These are phyloP conservation scores for Cyberlindnera xishuangbannaensis DNA, from an alignment of 805 yeast genomes.

Conservation along the genomic window DNA sequence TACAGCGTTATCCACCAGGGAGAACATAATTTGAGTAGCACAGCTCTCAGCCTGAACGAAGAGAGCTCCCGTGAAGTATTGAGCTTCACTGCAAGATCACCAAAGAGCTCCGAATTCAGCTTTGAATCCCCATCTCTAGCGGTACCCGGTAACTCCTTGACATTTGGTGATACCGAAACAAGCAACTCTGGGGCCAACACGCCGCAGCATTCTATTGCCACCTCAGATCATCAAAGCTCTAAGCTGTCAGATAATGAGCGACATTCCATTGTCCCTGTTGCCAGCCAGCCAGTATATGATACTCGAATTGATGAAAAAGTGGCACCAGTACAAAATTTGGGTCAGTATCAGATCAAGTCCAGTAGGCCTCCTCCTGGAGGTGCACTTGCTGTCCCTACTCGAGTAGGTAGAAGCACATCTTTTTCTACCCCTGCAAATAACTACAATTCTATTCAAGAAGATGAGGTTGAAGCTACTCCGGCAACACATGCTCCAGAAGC, in stretches of 20 bases:
- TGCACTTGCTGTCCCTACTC: slow-evolving; percentile 27
- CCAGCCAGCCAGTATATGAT: slow-evolving; percentile 26
- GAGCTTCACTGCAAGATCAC: slow-evolving; percentile 31
- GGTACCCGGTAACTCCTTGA: slow-evolving; percentile 1
- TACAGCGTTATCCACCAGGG: slow-evolving; percentile 17
- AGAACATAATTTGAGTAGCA: background rate
- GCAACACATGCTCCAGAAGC: slow-evolving; percentile 38
- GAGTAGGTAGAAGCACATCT: slow-evolving; percentile 34
- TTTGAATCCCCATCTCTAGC: slow-evolving; percentile 13
- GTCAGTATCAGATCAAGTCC: slow-evolving; percentile 10
- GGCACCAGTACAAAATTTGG: slow-evolving; percentile 25
- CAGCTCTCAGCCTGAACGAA: slow-evolving; percentile 11
- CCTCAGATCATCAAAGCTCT: slow-evolving; percentile 5
- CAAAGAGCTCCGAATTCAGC: slow-evolving; percentile 26
- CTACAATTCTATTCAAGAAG: slow-evolving; percentile 17
- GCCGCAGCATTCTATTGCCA: slow-evolving; percentile 5
- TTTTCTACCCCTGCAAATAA: slow-evolving; percentile 13
- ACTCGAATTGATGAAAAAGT: slow-evolving; percentile 32
- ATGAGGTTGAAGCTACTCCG: slow-evolving; percentile 2
- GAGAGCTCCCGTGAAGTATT: slow-evolving; percentile 23
- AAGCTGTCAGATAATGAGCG: slow-evolving; percentile 2
- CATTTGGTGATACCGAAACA: slow-evolving; percentile 7
- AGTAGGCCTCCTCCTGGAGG: slow-evolving; percentile 37
- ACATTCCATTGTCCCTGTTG: slow-evolving; percentile 3
- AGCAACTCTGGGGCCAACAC: slow-evolving; percentile 1